Evolutionary conservation across 106 monocot genomes (phyloP).

Genomic region (Acorus gramineus): DNA sequence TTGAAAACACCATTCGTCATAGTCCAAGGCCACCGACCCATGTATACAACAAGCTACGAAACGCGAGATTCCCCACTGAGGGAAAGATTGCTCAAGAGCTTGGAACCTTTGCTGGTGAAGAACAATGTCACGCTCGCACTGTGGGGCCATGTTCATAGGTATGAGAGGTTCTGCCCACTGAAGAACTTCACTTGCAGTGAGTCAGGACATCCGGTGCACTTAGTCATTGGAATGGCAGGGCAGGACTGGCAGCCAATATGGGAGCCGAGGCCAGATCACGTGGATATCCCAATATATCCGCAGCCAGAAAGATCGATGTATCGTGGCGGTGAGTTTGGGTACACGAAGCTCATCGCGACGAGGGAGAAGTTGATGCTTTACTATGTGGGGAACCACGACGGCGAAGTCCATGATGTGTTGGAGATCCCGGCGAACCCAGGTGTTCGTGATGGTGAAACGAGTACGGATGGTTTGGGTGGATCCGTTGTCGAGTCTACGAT

Average conservation of each 20-base stretch:
- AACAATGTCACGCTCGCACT: conserved; percentile 89
- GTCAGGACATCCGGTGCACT: conserved; percentile 47
- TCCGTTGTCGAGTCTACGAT: conserved; percentile 4
- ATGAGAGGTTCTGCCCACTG: conserved; percentile 90
- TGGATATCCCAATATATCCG: conserved; percentile 58
- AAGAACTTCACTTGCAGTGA: conserved; percentile 56
- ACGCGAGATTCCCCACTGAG: conserved; percentile 50
- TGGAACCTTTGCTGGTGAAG: conserved; percentile 72
- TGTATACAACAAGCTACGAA: conserved; percentile 92
- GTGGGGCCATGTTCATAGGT: conserved; percentile 98
- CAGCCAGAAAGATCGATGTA: conserved; percentile 74
- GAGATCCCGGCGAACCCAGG: conserved; percentile 46
- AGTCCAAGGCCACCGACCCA: conserved; percentile 91
- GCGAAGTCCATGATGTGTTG: conserved; percentile 60
- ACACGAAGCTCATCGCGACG: conserved; percentile 79
- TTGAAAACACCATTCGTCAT: conserved; percentile 74
- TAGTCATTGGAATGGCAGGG: conserved; percentile 94
- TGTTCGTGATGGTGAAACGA: not conserved
- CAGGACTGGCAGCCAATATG: conserved; percentile 90
- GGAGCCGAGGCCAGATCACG: conserved; percentile 65
- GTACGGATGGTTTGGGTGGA: not conserved
- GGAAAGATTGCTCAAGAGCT: conserved; percentile 48
- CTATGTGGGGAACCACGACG: conserved; percentile 93
- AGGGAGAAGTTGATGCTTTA: conserved; percentile 64
- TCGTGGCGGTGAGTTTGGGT: conserved; percentile 87